These are phyloP conservation scores for Suillus lakei DNA, from an alignment of 768 basidiomycete genomes.

Conservation along the genomic window DNA sequence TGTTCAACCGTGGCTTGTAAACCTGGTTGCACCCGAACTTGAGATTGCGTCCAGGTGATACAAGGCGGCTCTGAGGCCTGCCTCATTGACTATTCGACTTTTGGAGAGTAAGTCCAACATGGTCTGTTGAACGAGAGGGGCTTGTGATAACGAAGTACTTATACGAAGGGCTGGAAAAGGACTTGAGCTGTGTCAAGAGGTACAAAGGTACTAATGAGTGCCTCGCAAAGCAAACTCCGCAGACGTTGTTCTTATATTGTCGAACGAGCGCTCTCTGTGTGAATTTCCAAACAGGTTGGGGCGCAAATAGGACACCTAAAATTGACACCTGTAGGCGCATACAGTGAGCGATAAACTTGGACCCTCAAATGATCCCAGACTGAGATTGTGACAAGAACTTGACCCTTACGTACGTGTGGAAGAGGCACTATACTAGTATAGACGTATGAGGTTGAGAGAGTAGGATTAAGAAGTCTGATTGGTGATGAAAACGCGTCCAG, in stretches of 20 bases:
- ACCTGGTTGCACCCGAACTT: conserved; percentile 20
- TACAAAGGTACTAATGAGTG: background rate
- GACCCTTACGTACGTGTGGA: background rate
- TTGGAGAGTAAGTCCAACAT: conserved; percentile 1
- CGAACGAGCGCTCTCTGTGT: background rate
- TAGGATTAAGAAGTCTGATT: background rate
- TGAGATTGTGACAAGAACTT: conserved; percentile 5
- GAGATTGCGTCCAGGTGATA: conserved; percentile 29
- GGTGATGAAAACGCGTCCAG: background rate
- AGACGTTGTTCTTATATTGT: background rate
- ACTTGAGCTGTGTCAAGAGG: background rate
- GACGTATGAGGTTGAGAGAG: too few relatives aligned
- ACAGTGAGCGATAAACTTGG: conserved; percentile 1
- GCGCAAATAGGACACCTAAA: background rate
- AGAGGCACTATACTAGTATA: background rate
- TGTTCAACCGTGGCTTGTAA: conserved; percentile 32
- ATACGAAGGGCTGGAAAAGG: background rate
- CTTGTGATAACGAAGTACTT: background rate
- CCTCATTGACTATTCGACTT: conserved; percentile 20
- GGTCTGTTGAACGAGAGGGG: background rate
- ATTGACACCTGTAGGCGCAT: background rate
- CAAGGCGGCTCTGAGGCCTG: conserved; percentile 22
- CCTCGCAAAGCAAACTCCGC: background rate
- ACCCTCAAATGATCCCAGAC: conserved; percentile 1
- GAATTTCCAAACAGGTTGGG: background rate